Evolutionary conservation across 75 land plant species (phyloP).

Genomic region (Picea glauca): DNA sequence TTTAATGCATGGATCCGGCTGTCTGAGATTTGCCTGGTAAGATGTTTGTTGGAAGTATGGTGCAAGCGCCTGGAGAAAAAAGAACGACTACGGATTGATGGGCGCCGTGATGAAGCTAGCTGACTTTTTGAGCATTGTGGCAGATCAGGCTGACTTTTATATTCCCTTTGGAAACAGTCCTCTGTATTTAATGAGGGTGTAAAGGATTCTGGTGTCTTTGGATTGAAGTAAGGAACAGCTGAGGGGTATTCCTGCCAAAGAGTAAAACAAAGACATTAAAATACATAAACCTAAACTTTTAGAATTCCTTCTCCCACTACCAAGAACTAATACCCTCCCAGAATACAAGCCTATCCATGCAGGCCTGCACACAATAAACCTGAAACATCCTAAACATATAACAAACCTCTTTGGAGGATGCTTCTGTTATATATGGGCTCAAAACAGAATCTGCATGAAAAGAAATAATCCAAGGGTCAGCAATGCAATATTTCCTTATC

Average conservation of each 20-base stretch:
- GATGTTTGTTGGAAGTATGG: constrained; percentile 30
- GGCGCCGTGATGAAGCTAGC: constrained; percentile 15
- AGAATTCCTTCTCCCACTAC: neutral
- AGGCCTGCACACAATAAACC: neutral
- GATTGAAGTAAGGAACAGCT: constrained; percentile 2
- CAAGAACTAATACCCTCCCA: neutral
- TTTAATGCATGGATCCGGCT: constrained; percentile 32
- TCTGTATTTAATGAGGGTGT: constrained; percentile 8
- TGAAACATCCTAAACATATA: neutral
- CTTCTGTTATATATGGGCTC: constrained; percentile 19
- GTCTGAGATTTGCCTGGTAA: constrained; percentile 47
- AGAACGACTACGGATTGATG: constrained; percentile 27
- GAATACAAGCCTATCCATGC: neutral
- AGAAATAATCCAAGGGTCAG: neutral
- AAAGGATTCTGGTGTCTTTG: constrained; percentile 10
- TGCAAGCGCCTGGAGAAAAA: constrained; percentile 26
- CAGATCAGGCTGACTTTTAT: constrained; percentile 10
- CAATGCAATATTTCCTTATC: neutral
- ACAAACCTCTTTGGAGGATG: constrained; percentile 42
- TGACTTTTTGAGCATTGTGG: constrained; percentile 24
- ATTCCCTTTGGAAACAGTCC: neutral
- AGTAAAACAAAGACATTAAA: neutral
- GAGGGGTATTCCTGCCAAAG: constrained; percentile 3
- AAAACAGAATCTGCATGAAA: constrained; percentile 16
- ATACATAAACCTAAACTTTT: neutral